Evolutionary conservation across 2,329 filamentous ascomycete genomes (phyloP).

Genomic region (Penicillium sp.): DNA sequence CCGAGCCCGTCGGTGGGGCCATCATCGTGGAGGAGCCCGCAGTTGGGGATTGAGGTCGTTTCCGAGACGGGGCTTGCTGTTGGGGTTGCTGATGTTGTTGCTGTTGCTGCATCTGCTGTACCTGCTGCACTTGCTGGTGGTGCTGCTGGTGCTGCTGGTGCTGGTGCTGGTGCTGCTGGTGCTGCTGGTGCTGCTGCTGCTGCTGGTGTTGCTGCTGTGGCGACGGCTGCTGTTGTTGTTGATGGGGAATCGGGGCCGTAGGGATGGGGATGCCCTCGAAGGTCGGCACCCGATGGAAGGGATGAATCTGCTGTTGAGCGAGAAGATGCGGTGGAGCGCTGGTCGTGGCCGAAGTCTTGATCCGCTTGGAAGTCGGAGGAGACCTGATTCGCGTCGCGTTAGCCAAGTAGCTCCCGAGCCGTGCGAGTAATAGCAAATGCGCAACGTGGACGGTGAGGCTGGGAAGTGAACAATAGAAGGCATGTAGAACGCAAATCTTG

Average conservation of each 20-base stretch:
- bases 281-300: constrained; percentile 36
- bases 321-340: constrained; percentile 40
- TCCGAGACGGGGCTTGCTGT: constrained; percentile 36
- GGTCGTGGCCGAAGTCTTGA: constrained; percentile 42
- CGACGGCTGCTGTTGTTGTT: constrained; percentile 26
- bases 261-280: constrained; percentile 46
- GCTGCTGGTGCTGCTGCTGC: constrained; percentile 26
- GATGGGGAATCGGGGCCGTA: constrained; percentile 33
- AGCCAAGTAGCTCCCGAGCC: background rate
- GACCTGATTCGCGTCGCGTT: constrained; percentile 30
- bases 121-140: constrained; percentile 31
- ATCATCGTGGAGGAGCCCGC: constrained; percentile 40
- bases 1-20: constrained; percentile 32
- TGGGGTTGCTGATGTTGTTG: constrained; percentile 27
- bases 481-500: constrained; percentile 9
- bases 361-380: constrained; percentile 44
- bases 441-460: background rate
- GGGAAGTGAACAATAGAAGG: constrained; percentile 1
- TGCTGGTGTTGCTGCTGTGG: constrained; percentile 25
- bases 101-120: constrained; percentile 29
- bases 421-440: constrained; percentile 11
- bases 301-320: constrained; percentile 40
- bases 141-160: constrained; percentile 29
- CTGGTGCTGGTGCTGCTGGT: constrained; percentile 28
- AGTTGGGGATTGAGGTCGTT: constrained; percentile 46